Conservation (phyloP, 2,329 filamentous ascomycete genomes). For the Didymella pomorum region DNA sequence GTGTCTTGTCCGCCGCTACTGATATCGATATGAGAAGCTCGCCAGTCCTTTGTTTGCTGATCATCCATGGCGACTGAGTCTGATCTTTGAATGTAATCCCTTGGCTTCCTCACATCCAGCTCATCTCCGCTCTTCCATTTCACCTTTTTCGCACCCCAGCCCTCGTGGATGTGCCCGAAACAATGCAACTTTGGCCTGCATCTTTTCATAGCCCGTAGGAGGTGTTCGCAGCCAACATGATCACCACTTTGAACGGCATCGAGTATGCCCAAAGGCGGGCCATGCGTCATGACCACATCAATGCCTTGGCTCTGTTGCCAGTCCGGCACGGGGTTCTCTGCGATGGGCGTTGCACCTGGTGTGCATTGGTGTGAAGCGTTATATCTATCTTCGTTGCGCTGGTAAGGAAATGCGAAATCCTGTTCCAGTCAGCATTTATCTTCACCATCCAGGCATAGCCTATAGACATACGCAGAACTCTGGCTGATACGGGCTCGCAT, state of each 20-base stretch:
- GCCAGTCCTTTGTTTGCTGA: constrained; percentile 29
- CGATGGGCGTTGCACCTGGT: constrained; percentile 40
- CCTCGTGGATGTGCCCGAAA: constrained; percentile 70
- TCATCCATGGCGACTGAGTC: constrained; percentile 30
- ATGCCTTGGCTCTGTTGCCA: constrained; percentile 47
- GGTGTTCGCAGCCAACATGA: constrained; percentile 63
- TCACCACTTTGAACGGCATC: constrained; percentile 52
- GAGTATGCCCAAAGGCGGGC: constrained; percentile 62
- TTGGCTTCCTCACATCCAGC: constrained; percentile 25
- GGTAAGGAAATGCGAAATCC: constrained; percentile 64
- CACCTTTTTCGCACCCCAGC: constrained; percentile 50
- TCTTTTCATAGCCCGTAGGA: constrained; percentile 61
- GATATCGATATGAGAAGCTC: constrained; percentile 44
- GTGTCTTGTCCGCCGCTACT: constrained; percentile 34
- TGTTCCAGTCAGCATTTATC: neutral
- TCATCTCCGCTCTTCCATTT: constrained; percentile 46
- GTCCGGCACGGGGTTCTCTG: constrained; percentile 54
- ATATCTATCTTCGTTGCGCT: constrained; percentile 60
- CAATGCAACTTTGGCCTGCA: constrained; percentile 64
- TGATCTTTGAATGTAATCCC: constrained; percentile 30
- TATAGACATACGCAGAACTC: constrained; percentile 55
- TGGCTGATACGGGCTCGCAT: constrained; percentile 63
- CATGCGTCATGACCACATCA: constrained; percentile 69
- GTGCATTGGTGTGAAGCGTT: constrained; percentile 51
- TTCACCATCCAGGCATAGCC: neutral